phyloP scores from a whole-genome alignment of 805 yeast species.

The Zygoascus ofunaensis region DNA sequence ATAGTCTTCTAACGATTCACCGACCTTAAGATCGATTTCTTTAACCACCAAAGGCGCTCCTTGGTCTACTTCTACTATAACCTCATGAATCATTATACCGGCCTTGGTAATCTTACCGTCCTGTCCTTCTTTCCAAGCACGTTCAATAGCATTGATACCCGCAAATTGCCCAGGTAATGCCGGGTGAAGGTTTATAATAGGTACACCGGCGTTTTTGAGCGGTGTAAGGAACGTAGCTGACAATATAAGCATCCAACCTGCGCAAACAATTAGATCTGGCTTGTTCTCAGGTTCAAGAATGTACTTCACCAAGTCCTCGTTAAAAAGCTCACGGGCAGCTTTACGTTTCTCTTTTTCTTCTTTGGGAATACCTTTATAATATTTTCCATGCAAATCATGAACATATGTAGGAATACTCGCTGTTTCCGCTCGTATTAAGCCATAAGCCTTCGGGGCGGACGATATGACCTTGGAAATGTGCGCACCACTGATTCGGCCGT shows the following conservation, averaged over 20 bases:
- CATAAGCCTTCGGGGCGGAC: constrained; percentile 79
- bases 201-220: constrained; percentile 48
- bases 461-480: constrained; percentile 73
- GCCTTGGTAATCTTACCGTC: constrained; percentile 65
- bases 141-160: constrained; percentile 92
- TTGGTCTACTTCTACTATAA: constrained; percentile 90
- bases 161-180: constrained; percentile 96
- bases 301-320: constrained; percentile 63
- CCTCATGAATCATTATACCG: constrained; percentile 95
- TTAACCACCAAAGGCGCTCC: constrained; percentile 85
- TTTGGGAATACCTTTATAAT: constrained; percentile 68
- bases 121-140: constrained; percentile 95
- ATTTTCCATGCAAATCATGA: constrained; percentile 54
- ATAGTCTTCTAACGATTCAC: constrained; percentile 70
- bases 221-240: constrained; percentile 69
- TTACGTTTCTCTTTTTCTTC: constrained; percentile 51
- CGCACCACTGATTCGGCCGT: constrained; percentile 31
- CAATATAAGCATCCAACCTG: constrained; percentile 96
- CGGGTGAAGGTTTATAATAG: constrained; percentile 90
- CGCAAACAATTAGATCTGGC: constrained; percentile 90
- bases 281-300: constrained; percentile 44
- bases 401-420: constrained; percentile 59
- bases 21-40: constrained; percentile 60
- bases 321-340: constrained; percentile 60
- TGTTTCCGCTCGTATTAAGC: constrained; percentile 66